A percentile compares a stretch with the other conserved stretches of the same genome.
Conservation (phyloP, 352 stramenopile genomes). For the Pythium scleroteichum region DNA sequence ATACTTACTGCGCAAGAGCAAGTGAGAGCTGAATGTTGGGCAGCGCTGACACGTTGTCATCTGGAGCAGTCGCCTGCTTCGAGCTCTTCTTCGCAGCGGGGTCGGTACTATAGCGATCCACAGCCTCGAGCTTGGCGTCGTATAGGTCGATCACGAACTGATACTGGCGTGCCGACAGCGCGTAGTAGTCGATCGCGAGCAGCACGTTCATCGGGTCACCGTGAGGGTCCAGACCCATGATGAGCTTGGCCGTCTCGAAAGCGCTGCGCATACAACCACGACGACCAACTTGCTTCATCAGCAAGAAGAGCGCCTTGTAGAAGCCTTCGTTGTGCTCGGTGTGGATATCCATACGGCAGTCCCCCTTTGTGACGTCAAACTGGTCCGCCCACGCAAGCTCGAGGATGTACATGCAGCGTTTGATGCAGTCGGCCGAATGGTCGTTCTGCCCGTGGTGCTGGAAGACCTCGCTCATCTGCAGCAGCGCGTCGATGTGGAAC, state of each 20-base stretch:
- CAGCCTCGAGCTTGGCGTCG: slow-evolving; percentile 54
- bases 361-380: slow-evolving; percentile 80
- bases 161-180: slow-evolving; percentile 73
- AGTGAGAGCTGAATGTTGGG: slow-evolving; percentile 80
- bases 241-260: slow-evolving; percentile 77
- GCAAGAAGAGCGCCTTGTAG: slow-evolving; percentile 73
- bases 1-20: slow-evolving; percentile 64
- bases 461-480: slow-evolving; percentile 88
- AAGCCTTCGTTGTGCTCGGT: slow-evolving; percentile 79
- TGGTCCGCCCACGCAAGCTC: slow-evolving; percentile 84
- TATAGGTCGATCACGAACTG: slow-evolving; percentile 75
- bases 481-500: slow-evolving; percentile 82
- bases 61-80: slow-evolving; percentile 2
- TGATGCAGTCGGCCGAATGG: slow-evolving; percentile 81
- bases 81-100: slow-evolving; percentile 2
- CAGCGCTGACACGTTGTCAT: slow-evolving; percentile 48
- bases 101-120: slow-evolving; percentile 40
- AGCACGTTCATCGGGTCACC: slow-evolving; percentile 83
- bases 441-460: slow-evolving; percentile 89
- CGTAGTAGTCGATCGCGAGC: slow-evolving; percentile 85
- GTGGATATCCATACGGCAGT: slow-evolving; percentile 81
- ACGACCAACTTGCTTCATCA: slow-evolving; percentile 84
- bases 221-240: slow-evolving; percentile 72
- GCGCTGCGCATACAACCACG: slow-evolving; percentile 83
- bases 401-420: slow-evolving; percentile 82